Conservation (phyloP, 306 rosid species). For the Mimosa bimucronata region DNA sequence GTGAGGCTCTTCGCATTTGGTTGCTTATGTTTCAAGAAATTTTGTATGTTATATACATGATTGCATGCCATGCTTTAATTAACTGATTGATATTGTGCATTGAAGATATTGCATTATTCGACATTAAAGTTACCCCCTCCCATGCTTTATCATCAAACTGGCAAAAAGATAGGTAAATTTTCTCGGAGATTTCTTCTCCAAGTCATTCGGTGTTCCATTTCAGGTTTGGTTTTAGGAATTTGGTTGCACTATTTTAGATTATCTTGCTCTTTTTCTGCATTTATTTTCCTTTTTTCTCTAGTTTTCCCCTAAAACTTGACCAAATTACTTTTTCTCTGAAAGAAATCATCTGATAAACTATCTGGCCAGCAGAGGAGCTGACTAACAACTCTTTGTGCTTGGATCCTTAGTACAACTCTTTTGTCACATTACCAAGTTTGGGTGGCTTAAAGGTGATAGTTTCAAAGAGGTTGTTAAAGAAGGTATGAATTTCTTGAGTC, state of each 20-base stretch:
- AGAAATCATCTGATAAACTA: no score
- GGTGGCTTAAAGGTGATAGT: no score
- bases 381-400: no score
- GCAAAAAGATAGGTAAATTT: no score
- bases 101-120: not conserved
- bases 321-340: slow-evolving; percentile 47
- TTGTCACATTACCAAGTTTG: no score
- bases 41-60: not conserved
- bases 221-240: slow-evolving; percentile 22
- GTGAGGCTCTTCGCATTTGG: not conserved
- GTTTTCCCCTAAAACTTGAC: slow-evolving; percentile 30
- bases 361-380: no score
- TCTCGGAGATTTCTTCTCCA: no score
- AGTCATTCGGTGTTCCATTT: slow-evolving; percentile 5
- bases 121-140: not conserved
- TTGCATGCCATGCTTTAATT: not conserved
- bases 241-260: slow-evolving; percentile 18
- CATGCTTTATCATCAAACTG: no score
- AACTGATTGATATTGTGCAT: not conserved
- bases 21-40: not conserved
- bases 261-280: slow-evolving; percentile 10
- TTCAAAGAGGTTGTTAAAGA: no score
- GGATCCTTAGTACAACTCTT: no score
- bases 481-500: no score
- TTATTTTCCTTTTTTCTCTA: slow-evolving; percentile 32